phyloP scores from a whole-genome alignment of 768 basidiomycete genomes.

The Naganishia friedmannii region DNA sequence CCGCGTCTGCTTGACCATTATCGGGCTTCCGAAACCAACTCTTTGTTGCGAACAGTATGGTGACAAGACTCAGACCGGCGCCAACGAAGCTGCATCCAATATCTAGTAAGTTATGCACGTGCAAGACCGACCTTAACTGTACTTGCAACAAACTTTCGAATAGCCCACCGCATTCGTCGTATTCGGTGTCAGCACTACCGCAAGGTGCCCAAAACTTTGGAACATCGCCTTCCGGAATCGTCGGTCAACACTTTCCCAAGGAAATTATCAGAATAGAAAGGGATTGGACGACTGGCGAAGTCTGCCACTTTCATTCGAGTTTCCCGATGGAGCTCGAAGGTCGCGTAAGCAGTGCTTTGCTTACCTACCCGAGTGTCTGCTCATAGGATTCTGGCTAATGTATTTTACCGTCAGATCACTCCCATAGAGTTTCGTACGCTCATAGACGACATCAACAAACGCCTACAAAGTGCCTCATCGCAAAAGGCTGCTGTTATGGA shows the following conservation, averaged over 20 bases:
- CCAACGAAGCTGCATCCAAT: not conserved
- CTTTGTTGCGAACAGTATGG: not conserved
- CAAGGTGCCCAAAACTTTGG: conserved; percentile 57
- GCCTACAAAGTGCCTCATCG: conserved; percentile 82
- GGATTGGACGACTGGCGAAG: conserved; percentile 86
- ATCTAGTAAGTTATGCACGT: not conserved
- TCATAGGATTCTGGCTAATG: not conserved
- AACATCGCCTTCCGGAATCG: conserved; percentile 73
- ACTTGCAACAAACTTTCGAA: not conserved
- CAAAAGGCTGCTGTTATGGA: conserved; percentile 68
- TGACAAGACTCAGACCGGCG: not conserved
- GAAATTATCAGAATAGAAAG: conserved; percentile 88
- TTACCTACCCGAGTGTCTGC: conserved; percentile 1
- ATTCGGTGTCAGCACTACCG: conserved; percentile 42
- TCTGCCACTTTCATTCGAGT: conserved; percentile 81
- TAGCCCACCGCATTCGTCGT: conserved; percentile 43
- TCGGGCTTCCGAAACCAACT: not conserved
- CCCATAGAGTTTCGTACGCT: conserved; percentile 86
- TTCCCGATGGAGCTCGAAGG: conserved; percentile 92
- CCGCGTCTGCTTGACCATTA: not conserved
- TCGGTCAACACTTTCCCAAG: conserved; percentile 84
- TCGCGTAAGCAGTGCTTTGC: conserved; percentile 61
- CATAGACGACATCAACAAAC: conserved; percentile 84
- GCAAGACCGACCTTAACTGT: not conserved
- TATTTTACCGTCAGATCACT: conserved; percentile 64